Base-by-base conservation (phyloP, 768 basidiomycete genomes). In the Amanita phalloides region DNA sequence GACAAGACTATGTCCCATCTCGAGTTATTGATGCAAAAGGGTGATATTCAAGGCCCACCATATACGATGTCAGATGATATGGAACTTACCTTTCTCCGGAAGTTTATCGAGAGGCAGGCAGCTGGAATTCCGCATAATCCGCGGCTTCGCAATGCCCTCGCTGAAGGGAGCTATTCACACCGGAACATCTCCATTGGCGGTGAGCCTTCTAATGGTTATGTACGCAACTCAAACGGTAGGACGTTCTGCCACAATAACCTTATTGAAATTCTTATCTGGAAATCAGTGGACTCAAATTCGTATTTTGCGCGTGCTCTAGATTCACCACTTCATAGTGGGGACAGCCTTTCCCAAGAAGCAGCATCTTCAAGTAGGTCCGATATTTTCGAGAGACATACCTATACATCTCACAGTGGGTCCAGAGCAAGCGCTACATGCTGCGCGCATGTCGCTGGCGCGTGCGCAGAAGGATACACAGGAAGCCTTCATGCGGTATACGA, bases 1-100 rank as follows among this genome's bases (percentile, higher is more conserved):
- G 87, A 90, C 67, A 90, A 88, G 66, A 87, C 84, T 48, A 90
- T 90, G 87, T 85, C 86, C 44, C 86, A 90, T 67, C 74, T 90
- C 42, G 87, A 90, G 64, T 74, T 89, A 2, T 79, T 89, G 58
- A 89, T 90, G 84, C 87, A 89, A 62, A 88, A 89, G 61, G 85
- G 86, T 61, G 87, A 90, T 56, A 90, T 90, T 28, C 84, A 82
- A 61, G 86, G 87, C 14, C 87, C 87, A 2, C 86, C 87, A 21
- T 89, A 89, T 64, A 59, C 75, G 54, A 90, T 90, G 87, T 75
- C 85, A 8, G 87, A 89, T 60, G 79, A 86, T 57, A 64, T 86
- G 61, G 86, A 90, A 60, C 73, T 90, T 54, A 65, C 81, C 0
- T 90, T 89, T 68, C 76, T 90, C 42, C 79, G 85, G 56, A 86